A percentile compares a stretch with the other conserved stretches of the same genome.
Evolutionary conservation across 2,329 filamentous ascomycete species (phyloP).

Genomic region (Cephalotrichum gorgonifer): DNA sequence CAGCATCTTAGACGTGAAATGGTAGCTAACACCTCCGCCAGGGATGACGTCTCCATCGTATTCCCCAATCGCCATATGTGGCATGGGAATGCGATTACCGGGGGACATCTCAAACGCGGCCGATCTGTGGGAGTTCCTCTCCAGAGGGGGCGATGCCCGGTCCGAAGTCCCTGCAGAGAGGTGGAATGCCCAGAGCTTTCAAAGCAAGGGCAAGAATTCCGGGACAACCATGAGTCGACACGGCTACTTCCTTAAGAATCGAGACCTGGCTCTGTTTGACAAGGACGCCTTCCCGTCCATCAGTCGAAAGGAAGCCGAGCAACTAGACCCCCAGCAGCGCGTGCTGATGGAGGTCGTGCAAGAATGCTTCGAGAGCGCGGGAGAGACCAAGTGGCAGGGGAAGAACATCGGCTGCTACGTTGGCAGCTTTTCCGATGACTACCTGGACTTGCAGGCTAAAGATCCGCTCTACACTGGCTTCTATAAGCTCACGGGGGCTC

Average conservation of each 20-base stretch:
- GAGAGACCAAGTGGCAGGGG: conserved; percentile 1
- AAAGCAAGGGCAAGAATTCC: conserved; percentile 13
- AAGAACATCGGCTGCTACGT: conserved; percentile 8
- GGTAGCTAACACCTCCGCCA: no score
- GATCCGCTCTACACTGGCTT: conserved; percentile 3
- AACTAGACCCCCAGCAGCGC: conserved; percentile 20
- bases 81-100: conserved; percentile 15
- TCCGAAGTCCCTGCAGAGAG: conserved; percentile 15
- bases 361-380: conserved; percentile 9
- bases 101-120: conserved; percentile 15
- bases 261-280: conserved; percentile 16
- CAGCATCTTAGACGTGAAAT: no score
- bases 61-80: conserved; percentile 20
- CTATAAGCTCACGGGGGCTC: conserved; percentile 11
- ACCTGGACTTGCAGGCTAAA: conserved; percentile 3
- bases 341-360: conserved; percentile 17
- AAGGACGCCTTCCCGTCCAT: conserved; percentile 21
- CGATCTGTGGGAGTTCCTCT: conserved; percentile 20
- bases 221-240: conserved; percentile 7
- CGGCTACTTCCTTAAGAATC: conserved; percentile 10
- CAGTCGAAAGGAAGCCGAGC: conserved; percentile 11
- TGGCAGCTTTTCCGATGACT: conserved; percentile 9
- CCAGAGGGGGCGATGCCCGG: conserved; percentile 14
- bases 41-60: no score
- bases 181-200: conserved; percentile 8